Conservation (phyloP, 345 rosid species). For the Eucalyptus decipiens region DNA sequence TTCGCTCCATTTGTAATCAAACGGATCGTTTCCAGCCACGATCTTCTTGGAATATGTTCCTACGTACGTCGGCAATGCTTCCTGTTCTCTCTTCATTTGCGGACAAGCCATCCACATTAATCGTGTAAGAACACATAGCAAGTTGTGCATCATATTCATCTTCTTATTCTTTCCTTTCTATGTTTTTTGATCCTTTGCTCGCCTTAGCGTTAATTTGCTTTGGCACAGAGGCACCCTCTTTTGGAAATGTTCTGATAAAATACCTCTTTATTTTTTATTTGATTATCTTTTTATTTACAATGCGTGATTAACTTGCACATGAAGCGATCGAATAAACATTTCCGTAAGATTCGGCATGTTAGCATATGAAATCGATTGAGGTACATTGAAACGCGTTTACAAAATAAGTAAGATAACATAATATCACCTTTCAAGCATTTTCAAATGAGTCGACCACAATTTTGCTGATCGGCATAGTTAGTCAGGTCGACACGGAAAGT, state of each 20-base stretch:
- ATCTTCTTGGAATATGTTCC: no score
- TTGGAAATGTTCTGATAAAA: neutral
- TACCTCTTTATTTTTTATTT: rapidly evolving
- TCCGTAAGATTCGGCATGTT: rapidly evolving
- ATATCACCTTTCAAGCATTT: neutral
- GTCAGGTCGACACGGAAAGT: rapidly evolving
- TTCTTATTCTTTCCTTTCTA: neutral
- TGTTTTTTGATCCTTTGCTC: neutral
- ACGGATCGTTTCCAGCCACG: no score
- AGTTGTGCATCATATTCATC: neutral
- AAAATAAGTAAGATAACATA: neutral
- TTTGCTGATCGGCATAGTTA: rapidly evolving
- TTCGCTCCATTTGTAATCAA: no score
- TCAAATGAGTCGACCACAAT: neutral
- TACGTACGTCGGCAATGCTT: rapidly evolving
- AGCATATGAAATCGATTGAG: rapidly evolving
- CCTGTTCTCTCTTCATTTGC: rapidly evolving
- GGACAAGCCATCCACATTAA: no score
- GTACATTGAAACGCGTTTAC: rapidly evolving
- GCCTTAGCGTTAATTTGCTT: neutral
- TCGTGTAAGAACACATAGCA: neutral
- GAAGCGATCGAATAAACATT: rapidly evolving
- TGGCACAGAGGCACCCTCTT: neutral
- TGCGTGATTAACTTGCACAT: rapidly evolving
- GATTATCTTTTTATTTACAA: neutral